phyloP scores from a whole-genome alignment of 129 eudicot genomes.

The Helianthus tuberosus region DNA sequence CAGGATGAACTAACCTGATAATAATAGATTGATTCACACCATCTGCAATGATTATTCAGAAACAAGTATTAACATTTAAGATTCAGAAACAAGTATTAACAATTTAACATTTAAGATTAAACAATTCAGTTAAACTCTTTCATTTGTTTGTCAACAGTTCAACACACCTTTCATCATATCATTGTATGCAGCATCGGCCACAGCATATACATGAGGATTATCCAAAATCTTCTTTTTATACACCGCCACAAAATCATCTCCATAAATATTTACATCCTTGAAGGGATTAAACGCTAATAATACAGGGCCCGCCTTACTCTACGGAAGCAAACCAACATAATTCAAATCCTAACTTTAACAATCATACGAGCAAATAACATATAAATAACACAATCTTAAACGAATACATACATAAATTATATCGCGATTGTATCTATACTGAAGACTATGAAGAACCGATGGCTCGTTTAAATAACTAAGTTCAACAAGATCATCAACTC shows the following conservation, averaged over 20 bases:
- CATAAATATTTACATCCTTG: conserved; percentile 66
- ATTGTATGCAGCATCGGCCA: conserved; percentile 73
- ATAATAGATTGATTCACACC: conserved; percentile 76
- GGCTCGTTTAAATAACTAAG: conserved; percentile 93
- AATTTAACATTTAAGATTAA: background rate
- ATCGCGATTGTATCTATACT: conserved; percentile 59
- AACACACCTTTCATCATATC: conserved; percentile 72
- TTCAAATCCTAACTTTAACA: conserved; percentile 19
- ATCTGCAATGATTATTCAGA: conserved; percentile 56
- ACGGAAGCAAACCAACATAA: conserved; percentile 21
- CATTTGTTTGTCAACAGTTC: background rate
- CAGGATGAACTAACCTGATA: conserved; percentile 59
- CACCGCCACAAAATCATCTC: conserved; percentile 55
- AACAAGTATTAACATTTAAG: conserved; percentile 11
- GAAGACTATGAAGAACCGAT: conserved; percentile 83
- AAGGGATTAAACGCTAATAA: conserved; percentile 88
- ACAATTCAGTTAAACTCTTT: background rate
- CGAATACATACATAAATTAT: conserved; percentile 65
- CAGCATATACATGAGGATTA: conserved; percentile 84
- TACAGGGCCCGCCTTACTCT: conserved; percentile 96
- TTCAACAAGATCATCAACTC: conserved; percentile 89
- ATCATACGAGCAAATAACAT: background rate
- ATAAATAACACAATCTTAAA: background rate
- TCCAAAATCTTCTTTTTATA: conserved; percentile 70
- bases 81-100: no score